These are phyloP conservation scores for Zygnema circumcarinatum DNA, from an alignment of 139 green algal species.

Conservation along the genomic window DNA sequence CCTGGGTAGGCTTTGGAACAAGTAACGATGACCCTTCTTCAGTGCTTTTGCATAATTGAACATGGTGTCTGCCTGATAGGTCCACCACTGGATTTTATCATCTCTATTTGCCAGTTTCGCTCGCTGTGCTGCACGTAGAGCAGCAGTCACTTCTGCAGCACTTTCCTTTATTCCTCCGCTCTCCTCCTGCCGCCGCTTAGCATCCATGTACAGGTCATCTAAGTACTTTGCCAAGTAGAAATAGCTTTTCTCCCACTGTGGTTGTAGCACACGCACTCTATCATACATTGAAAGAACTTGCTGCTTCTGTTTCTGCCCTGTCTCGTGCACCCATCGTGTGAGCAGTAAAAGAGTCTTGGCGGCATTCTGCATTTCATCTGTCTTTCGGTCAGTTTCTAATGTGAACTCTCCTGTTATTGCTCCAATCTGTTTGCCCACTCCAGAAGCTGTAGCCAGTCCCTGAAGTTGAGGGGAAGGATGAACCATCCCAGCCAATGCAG, in stretches of 20 bases:
- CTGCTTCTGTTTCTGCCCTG: constrained; percentile 76
- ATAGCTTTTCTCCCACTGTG: constrained; percentile 79
- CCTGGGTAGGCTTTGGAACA: constrained; percentile 85
- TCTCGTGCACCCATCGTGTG: constrained; percentile 73
- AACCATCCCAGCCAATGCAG: constrained; percentile 37
- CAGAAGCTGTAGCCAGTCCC: not conserved
- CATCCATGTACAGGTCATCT: constrained; percentile 81
- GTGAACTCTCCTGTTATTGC: not conserved
- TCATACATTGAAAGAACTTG: constrained; percentile 78
- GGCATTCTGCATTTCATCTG: not conserved
- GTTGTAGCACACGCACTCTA: constrained; percentile 67
- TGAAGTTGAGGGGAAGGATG: not conserved
- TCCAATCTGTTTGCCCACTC: not conserved
- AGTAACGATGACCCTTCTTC: constrained; percentile 70
- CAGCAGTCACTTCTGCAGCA: not conserved
- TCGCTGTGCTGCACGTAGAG: not conserved
- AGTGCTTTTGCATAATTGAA: constrained; percentile 77
- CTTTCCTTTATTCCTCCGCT: not conserved
- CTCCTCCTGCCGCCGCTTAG: constrained; percentile 35
- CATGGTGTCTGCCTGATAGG: constrained; percentile 72
- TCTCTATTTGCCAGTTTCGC: not conserved
- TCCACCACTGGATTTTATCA: constrained; percentile 35
- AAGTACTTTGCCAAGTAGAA: constrained; percentile 87
- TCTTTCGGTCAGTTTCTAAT: not conserved
- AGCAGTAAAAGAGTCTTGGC: constrained; percentile 76